These are phyloP conservation scores for Madurella fahalii DNA, from an alignment of 2,329 filamentous ascomycete genomes.

Conservation along the genomic window DNA sequence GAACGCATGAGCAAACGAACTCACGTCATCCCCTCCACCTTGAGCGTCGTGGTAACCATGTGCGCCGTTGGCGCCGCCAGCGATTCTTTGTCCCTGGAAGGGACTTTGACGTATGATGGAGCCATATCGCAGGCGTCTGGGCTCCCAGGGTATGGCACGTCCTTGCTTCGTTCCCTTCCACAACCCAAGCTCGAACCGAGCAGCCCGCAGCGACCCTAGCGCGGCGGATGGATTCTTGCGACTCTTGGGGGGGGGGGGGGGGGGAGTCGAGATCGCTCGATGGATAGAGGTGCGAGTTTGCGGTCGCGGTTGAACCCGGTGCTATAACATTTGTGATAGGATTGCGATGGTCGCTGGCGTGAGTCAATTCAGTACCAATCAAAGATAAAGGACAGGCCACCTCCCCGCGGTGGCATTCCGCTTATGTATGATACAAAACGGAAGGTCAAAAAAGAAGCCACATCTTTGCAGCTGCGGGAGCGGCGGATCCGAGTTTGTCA, in stretches of 20 bases:
- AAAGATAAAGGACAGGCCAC: constrained; percentile 15
- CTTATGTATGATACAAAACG: constrained; percentile 2
- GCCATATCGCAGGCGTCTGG: constrained; percentile 39
- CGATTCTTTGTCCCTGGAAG: constrained; percentile 36
- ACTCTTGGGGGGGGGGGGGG: background rate
- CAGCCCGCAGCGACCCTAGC: background rate
- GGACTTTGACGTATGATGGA: constrained; percentile 46
- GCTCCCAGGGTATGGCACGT: background rate
- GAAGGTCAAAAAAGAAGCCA: constrained; percentile 7
- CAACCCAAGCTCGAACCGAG: background rate
- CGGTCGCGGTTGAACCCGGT: constrained; percentile 4
- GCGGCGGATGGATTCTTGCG: background rate
- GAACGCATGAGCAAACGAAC: constrained; percentile 29
- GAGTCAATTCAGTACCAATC: constrained; percentile 1
- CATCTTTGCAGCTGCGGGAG: constrained; percentile 12
- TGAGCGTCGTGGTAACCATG: constrained; percentile 87
- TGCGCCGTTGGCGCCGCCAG: constrained; percentile 47
- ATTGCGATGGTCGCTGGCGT: constrained; percentile 10
- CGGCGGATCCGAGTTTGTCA: constrained; percentile 20
- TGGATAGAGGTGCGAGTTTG: constrained; percentile 4
- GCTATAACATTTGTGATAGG: constrained; percentile 22
- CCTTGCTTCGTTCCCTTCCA: background rate
- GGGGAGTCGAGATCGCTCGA: constrained; percentile 6
- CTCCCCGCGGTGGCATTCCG: constrained; percentile 20
- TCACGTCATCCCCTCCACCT: constrained; percentile 82